A percentile compares a stretch with the other conserved stretches of the same genome.
These are phyloP conservation scores for Pyrenula massariospora DNA, from an alignment of 495 filamentous ascomycete species.

Conservation along the genomic window DNA sequence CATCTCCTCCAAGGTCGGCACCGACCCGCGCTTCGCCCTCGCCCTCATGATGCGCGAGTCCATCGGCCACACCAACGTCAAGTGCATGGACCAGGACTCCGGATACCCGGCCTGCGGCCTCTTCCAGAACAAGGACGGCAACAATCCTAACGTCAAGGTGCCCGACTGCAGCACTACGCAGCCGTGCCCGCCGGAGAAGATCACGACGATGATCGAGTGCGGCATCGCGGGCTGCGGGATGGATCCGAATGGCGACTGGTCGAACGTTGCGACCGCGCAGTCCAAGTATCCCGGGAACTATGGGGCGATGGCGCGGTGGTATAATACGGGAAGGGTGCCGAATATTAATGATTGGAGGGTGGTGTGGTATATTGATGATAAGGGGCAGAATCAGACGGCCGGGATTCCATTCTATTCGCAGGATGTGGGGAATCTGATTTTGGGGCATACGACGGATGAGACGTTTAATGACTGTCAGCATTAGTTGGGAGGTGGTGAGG, in stretches of 20 bases:
- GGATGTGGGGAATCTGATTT: not conserved
- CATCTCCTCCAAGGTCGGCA: not conserved
- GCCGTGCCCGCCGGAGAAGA: not conserved
- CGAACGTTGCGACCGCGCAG: not conserved
- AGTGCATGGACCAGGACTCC: not conserved
- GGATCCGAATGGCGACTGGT: not conserved
- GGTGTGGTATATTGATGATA: not conserved
- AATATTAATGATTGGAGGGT: not conserved
- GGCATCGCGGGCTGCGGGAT: not conserved
- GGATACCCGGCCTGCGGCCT: not conserved
- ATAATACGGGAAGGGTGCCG: not conserved
- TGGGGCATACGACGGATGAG: not conserved
- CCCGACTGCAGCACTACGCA: not conserved
- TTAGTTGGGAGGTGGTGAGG: no score
- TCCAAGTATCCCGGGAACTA: not conserved
- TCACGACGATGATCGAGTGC: not conserved
- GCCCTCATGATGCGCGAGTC: not conserved
- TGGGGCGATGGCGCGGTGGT: not conserved
- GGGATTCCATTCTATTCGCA: not conserved
- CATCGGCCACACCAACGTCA: not conserved
- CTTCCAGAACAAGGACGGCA: not conserved
- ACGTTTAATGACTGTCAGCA: not conserved
- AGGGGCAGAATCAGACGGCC: not conserved
- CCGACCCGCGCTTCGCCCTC: not conserved
- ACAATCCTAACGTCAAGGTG: not conserved